Evolutionary conservation across 805 yeast species (phyloP), one percentile per base, ranked within the genome.

Genomic region (Yarrowia phangngaensis): DNA sequence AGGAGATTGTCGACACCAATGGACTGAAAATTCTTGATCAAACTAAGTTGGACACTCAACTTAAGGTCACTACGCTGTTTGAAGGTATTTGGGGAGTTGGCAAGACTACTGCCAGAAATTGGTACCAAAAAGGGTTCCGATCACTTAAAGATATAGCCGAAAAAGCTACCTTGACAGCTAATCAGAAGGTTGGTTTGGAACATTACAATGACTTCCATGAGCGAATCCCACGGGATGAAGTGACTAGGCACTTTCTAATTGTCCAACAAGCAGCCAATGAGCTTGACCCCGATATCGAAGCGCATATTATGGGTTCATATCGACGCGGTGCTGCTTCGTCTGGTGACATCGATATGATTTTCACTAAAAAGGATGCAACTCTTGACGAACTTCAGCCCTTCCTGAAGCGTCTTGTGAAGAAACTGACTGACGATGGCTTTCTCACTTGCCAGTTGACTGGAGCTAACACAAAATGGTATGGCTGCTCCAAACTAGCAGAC

Each of bases 301-400:
- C 68, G 6, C 56, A 64, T 7, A 64, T 73, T 29, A 71, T 71
- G 69, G 82, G 82, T 2, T 74, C 79, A 5, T 77, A 72, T 57
- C 62, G 76, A 24, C 65, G 82, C 15, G 79, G 77, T 3, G 56
- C 64, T n/a, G 35, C 52, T 4, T 58, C 58, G 4, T 71, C 75
- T 52, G 79, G 80, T 1, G 82, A 78, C 55, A 68, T 78, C 28
- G 83, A 78, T 57, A 65, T 75, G 31, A 61, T 78, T 17, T 47
- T 78, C 3, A 71, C 75, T 22, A 66, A 59, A 17, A 47, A 61
- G 12, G 64, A 59, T 4, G 61, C 64, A 1, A 54, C 62, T 4
- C 56, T 61, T n/a, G 51, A 53, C 2, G 58, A 58, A 3, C 27
- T 66, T 27, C 51, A 52, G 13, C 51, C 38, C 1, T 53, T 60